A percentile compares a stretch with the other conserved stretches of the same genome.
Conservation (phyloP, 1,284 basidiomycete genomes). For the Chalciporus piperatoides region DNA sequence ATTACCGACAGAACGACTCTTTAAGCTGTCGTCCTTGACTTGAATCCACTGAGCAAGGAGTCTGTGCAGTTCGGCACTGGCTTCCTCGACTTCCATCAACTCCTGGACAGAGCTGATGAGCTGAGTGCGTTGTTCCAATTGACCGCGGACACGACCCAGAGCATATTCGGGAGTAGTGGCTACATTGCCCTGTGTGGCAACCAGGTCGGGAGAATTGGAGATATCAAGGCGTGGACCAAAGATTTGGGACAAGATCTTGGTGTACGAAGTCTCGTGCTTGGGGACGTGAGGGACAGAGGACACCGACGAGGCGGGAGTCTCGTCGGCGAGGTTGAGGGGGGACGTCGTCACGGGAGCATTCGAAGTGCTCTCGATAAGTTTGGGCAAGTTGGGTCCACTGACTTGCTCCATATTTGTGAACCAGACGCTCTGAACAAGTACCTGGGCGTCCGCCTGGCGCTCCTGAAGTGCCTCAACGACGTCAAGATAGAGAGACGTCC, state of each 20-base stretch:
- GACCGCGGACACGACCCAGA: conserved; percentile 84
- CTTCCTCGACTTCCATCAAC: conserved; percentile 47
- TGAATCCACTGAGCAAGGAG: conserved; percentile 74
- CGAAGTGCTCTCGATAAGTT: conserved; percentile 45
- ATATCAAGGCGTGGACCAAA: conserved; percentile 85
- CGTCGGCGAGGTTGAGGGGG: conserved; percentile 46
- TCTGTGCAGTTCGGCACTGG: conserved; percentile 61
- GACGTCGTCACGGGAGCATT: conserved; percentile 36
- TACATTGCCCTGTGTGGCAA: conserved; percentile 61
- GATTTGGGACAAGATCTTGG: conserved; percentile 80
- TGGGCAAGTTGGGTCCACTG: conserved; percentile 43
- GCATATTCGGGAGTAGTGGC: conserved; percentile 94
- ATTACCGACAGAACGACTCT: conserved; percentile 58
- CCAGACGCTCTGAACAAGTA: conserved; percentile 57
- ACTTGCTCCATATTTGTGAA: conserved; percentile 51
- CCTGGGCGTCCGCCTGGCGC: conserved; percentile 45
- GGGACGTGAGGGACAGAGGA: conserved; percentile 59
- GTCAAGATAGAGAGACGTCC: conserved; percentile 87
- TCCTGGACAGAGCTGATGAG: conserved; percentile 63
- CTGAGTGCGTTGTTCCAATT: conserved; percentile 67
- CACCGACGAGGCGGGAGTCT: conserved; percentile 22
- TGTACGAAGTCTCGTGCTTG: conserved; percentile 90
- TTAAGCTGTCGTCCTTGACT: conserved; percentile 57
- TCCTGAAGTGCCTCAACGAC: conserved; percentile 73
- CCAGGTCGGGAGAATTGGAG: conserved; percentile 77